Evolutionary conservation across 306 rosid genomes (phyloP), one percentile per base, ranked within the genome.

Genomic region (Ammopiptanthus mongolicus): DNA sequence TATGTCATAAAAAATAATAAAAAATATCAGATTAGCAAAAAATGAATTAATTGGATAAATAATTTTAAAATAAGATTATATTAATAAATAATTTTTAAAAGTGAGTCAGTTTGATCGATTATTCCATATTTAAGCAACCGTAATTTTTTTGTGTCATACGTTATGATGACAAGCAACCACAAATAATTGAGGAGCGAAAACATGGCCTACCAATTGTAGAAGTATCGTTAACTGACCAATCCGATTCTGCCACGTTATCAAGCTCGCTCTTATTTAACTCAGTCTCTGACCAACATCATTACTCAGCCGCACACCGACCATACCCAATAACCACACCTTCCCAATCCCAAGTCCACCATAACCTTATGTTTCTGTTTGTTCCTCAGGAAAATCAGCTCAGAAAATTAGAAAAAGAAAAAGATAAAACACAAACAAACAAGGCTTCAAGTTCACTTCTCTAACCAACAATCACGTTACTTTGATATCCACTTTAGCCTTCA

Each of bases 241-340:
- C 51, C 65, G 3, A 31, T 55, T 12, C 21, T 6, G 69, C 69
- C 81, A 76, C 70, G 2, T 37, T 6, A 13, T 39, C 8, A 8
- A 65, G 11, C 17, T 2, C 7, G 21, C 4, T 67, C 29, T 0
- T 14, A 11, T 29, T 25, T 19, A 53, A n/a, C 21, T 4, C 9
- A 3, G 1, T 12, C n/a, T 17, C 8, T 13, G 83, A 73, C 76
- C 75, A 71, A 25, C 5, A 5, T 1, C 42, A 4, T 34, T 3
- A 39, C 23, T 6, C 1, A 12, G 55, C 41, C 4, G 2, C 37
- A 5, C 37, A 4, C 6, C 71, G 8, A 9, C 82, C 72, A 68
- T 69, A 15, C 5, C 82, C 76, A 68, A 41, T 46, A 19, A 58
- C 47, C 74, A 33, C 52, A 63, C 67, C 23, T 61, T 55, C 57